Evolutionary conservation across 208 protist species (phyloP).

Genomic region (Leishmania martiniquensis): DNA sequence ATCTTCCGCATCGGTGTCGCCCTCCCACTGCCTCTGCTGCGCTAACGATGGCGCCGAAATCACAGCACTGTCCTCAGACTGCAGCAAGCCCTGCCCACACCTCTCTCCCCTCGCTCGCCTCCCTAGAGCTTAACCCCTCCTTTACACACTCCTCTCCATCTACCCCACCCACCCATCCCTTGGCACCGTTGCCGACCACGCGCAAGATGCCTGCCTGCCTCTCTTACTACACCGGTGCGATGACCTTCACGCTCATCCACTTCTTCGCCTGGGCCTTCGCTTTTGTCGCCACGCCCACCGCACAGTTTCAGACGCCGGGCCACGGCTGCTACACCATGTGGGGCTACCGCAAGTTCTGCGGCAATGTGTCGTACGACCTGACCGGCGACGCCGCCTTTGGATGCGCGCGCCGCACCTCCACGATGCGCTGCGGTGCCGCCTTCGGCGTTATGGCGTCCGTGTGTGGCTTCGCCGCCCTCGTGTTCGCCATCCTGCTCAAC

Average conservation of each 20-base stretch:
- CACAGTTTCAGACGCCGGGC: neutral
- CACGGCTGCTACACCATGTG: neutral
- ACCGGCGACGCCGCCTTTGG: conserved; percentile 13
- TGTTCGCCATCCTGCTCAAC: conserved; percentile 15
- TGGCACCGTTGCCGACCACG: neutral
- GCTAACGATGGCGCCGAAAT: neutral
- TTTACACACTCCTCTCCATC: neutral
- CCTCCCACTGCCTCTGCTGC: neutral
- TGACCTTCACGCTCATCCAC: conserved; percentile 37
- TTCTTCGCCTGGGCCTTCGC: conserved; percentile 31
- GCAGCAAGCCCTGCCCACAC: neutral
- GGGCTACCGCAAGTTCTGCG: neutral
- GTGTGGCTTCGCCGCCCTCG: conserved; percentile 21
- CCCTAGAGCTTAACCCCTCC: neutral
- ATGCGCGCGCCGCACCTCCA: conserved; percentile 13
- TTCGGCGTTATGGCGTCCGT: conserved; percentile 38
- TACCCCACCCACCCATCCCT: neutral
- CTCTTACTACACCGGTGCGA: conserved; percentile 28
- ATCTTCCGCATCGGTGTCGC: neutral
- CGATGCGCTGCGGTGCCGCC: conserved; percentile 25
- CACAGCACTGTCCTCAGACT: neutral
- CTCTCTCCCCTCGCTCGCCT: neutral
- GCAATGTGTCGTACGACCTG: neutral
- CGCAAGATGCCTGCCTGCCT: conserved; percentile 17
- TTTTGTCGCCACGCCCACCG: neutral